Percentiles rank a stretch among this genome's conserved stretches.
Evolutionary conservation across 2,329 filamentous ascomycete species (phyloP).

Genomic region (Apiospora kogelbergensis): DNA sequence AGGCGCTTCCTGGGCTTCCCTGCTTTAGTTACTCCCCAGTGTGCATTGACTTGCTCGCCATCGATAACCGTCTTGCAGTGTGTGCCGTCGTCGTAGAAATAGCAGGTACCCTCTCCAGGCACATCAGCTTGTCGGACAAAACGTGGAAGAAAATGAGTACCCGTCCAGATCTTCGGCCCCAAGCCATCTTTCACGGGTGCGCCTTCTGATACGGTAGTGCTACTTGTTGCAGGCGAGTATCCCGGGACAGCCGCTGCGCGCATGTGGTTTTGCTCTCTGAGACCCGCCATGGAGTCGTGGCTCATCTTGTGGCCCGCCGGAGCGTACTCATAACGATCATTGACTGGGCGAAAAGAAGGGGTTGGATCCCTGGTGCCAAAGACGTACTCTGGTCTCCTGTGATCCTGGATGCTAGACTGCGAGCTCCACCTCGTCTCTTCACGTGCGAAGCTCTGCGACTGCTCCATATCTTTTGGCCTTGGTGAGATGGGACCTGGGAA

Average conservation of each 20-base stretch:
- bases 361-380: constrained; percentile 43
- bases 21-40: constrained; percentile 92
- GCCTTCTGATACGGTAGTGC: constrained; percentile 39
- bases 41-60: constrained; percentile 82
- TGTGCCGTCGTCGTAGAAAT: constrained; percentile 82
- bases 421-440: constrained; percentile 30
- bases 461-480: constrained; percentile 40
- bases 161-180: constrained; percentile 69
- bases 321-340: constrained; percentile 26
- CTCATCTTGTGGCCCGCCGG: constrained; percentile 25
- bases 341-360: constrained; percentile 25
- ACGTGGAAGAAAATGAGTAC: constrained; percentile 65
- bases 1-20: constrained; percentile 89
- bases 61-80: constrained; percentile 83
- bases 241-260: constrained; percentile 22
- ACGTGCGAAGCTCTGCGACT: constrained; percentile 22
- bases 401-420: constrained; percentile 43
- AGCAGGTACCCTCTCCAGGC: constrained; percentile 77
- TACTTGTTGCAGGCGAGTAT: constrained; percentile 30
- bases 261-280: constrained; percentile 25
- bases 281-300: constrained; percentile 17
- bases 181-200: constrained; percentile 57
- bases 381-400: constrained; percentile 45
- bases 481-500: constrained; percentile 47
- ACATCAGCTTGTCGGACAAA: constrained; percentile 66